phyloP scores from a whole-genome alignment of 371 early-diverging fungal genomes.

The Fennellomyces sp. region DNA sequence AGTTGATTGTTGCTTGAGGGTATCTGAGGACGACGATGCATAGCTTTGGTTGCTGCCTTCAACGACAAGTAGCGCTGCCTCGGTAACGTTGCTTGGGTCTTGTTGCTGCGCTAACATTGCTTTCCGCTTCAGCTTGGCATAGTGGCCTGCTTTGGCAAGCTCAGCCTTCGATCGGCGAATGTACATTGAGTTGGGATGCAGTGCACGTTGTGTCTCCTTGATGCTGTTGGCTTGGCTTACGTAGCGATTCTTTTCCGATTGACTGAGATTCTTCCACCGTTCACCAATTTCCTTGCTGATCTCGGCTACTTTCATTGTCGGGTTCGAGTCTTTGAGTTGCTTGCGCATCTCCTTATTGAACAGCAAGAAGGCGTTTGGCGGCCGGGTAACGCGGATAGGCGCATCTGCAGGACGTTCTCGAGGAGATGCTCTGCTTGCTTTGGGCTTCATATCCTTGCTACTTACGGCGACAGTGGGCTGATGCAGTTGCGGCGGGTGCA shows the following conservation, averaged over 20 bases:
- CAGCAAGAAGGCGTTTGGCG: conserved; percentile 69
- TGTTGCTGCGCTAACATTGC: conserved; percentile 10
- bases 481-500: conserved; percentile 24
- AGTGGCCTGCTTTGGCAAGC: conserved; percentile 57
- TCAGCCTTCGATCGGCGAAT: conserved; percentile 72
- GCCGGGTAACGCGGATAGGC: conserved; percentile 58
- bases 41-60: neutral
- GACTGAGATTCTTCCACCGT: conserved; percentile 56
- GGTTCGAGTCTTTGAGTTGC: conserved; percentile 62
- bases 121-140: conserved; percentile 23
- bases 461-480: conserved; percentile 16
- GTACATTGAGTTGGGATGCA: conserved; percentile 68
- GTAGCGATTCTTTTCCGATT: conserved; percentile 40
- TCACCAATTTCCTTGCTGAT: conserved; percentile 67
- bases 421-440: neutral
- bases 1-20: neutral
- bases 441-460: conserved; percentile 8
- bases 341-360: conserved; percentile 71
- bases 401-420: neutral
- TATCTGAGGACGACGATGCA: neutral
- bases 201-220: conserved; percentile 40
- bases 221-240: conserved; percentile 41
- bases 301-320: conserved; percentile 66
- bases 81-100: too few relatives aligned
- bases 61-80: neutral